Evolutionary conservation across 2,329 filamentous ascomycete genomes (phyloP), one percentile per base, ranked within the genome.

Genomic region (Moelleriella libera): DNA sequence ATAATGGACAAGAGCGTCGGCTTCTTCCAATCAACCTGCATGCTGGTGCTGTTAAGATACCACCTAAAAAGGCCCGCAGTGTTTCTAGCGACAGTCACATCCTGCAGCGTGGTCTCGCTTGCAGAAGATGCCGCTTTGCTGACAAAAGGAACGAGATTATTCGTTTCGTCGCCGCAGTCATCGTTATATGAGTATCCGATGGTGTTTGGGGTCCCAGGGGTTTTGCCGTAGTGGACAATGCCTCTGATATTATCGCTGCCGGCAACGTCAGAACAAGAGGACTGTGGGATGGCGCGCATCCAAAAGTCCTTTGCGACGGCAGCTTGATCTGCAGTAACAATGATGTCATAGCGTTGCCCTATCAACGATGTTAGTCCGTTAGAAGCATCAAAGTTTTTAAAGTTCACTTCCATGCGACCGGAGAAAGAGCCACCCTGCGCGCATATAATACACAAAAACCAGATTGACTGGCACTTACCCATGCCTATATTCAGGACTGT

Each of bases 401-500:
- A 21, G 21, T 21, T 21, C 21, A 21, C 21, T 21, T 21, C 21
- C 21, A 3, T 21, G 21, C 3, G 21, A 3, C 2, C 21, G 21
- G 21, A 21, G 2, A 21, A 21, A 21, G 21, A 21, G 21, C 21
- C 21, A 21, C 21, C 21, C 21, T 21, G 21, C 21, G 21, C 21
- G 21, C 21, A 21, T 21, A 21, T 3, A 21, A 3, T 21, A 21
- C 21, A 21, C 21, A 21, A 21, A 21, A 21, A 21, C 21, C 21
- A 21, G 21, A 21, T 21, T 5, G 8, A 5, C 8, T 37, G 34
- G 34, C 34, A 37, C 34, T 37, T 12, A 3, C 62, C 75, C 11
- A 50, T 68, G 30, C 61, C 68, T 9, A 80, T 63, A 29, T 63
- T 69, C n/a, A 80, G 59, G n/a, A 68, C 46, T 0, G 67, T 64